A percentile compares a stretch with the other conserved stretches of the same genome.
These are phyloP conservation scores for Venturia oleaginea DNA, from an alignment of 2,329 filamentous ascomycete genomes.

Conservation along the genomic window DNA sequence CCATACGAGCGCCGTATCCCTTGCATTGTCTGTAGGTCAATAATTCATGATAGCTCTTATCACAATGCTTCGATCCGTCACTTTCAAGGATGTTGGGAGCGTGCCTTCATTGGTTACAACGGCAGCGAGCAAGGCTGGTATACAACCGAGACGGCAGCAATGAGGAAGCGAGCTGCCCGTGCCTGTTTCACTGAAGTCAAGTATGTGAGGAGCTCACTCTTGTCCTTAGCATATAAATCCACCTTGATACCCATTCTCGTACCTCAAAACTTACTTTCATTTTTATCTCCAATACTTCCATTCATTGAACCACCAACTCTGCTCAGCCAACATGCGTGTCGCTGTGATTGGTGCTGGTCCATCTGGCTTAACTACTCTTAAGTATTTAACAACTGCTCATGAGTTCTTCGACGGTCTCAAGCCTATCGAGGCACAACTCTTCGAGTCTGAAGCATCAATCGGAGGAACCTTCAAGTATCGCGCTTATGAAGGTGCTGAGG, in stretches of 20 bases:
- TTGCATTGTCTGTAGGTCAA: background rate
- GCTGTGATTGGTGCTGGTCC: slow-evolving; percentile 38
- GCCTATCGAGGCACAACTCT: slow-evolving; percentile 11
- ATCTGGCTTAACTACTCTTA: slow-evolving; percentile 34
- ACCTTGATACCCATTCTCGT: background rate
- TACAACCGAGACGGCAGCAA: background rate
- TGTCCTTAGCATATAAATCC: background rate
- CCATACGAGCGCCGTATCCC: background rate
- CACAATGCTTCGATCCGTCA: background rate
- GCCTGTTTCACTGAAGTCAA: background rate
- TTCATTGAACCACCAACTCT: background rate
- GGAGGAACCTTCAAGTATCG: slow-evolving; percentile 10
- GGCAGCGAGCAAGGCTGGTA: background rate
- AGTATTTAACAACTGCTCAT: slow-evolving; percentile 32
- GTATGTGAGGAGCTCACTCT: background rate
- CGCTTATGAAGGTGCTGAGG: slow-evolving; percentile 10
- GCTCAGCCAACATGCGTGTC: slow-evolving; percentile 22
- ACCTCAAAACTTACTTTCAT: background rate
- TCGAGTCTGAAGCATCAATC: slow-evolving; percentile 9
- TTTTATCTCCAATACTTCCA: background rate
- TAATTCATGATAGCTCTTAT: background rate
- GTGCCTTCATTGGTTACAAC: background rate
- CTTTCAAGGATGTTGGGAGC: background rate
- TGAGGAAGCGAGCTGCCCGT: background rate
- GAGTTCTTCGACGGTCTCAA: slow-evolving; percentile 27